A percentile compares a stretch with the other conserved stretches of the same genome.
These are phyloP conservation scores for Phytophthora brassicae DNA, from an alignment of 352 stramenopile genomes.

Conservation along the genomic window DNA sequence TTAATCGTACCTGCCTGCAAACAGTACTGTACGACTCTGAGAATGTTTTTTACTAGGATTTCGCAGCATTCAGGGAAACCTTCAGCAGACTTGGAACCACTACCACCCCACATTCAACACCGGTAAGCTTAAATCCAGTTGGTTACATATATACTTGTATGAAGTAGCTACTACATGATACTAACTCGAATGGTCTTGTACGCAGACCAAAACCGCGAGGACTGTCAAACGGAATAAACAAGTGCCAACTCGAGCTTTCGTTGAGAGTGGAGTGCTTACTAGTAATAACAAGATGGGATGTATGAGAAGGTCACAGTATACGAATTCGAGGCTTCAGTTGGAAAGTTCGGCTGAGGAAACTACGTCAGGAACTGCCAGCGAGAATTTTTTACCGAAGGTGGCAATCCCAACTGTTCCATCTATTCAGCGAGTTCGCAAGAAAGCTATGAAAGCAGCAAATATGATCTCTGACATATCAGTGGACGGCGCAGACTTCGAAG, in stretches of 20 bases:
- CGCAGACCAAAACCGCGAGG: no score
- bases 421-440: neutral
- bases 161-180: no score
- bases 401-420: neutral
- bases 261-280: neutral
- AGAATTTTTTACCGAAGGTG: neutral
- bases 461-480: neutral
- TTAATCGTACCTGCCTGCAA: neutral
- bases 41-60: constrained; percentile 3
- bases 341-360: neutral
- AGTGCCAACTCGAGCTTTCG: neutral
- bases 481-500: neutral
- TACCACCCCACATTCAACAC: neutral
- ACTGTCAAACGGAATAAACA: neutral
- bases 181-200: no score
- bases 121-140: neutral
- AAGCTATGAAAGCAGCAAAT: neutral
- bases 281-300: no score
- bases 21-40: no score
- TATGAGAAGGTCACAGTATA: no score
- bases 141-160: no score
- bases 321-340: neutral
- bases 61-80: constrained; percentile 3
- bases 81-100: neutral
- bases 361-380: neutral